phyloP scores from a whole-genome alignment of 495 filamentous ascomycete species.

The Penicillium bialowiezense region DNA sequence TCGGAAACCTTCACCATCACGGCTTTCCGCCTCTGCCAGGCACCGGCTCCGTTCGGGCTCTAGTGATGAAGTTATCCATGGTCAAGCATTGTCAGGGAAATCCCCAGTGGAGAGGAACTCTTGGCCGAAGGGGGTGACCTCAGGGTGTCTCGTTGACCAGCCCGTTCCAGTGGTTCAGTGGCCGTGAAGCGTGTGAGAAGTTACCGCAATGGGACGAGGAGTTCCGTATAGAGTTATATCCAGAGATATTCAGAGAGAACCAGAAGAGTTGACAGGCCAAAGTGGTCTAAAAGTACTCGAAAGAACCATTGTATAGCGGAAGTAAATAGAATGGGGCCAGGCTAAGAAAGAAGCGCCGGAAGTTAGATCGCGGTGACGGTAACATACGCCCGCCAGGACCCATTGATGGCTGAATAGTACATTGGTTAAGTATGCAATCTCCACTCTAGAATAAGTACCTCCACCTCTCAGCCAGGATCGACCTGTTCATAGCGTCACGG shows the following conservation, averaged over 20 bases:
- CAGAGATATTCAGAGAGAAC: no score
- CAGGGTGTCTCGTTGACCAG: conserved; percentile 15
- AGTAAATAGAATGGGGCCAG: conserved; percentile 11
- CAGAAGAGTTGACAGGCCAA: no score
- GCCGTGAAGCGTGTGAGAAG: no score
- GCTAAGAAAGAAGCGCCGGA: conserved; percentile 23
- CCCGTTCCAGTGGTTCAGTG: neutral
- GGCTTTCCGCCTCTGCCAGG: no score
- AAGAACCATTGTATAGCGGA: no score
- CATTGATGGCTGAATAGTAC: conserved; percentile 4
- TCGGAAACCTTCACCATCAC: neutral
- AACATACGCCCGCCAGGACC: neutral
- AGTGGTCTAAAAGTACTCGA: no score
- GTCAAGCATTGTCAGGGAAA: conserved; percentile 11
- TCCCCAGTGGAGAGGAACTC: conserved; percentile 15
- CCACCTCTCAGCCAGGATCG: neutral
- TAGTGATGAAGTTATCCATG: conserved; percentile 12
- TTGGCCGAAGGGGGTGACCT: conserved; percentile 26
- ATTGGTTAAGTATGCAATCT: neutral
- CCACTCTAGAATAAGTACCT: neutral
- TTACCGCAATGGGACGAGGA: no score
- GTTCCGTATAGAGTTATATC: no score
- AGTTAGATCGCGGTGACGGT: conserved; percentile 11
- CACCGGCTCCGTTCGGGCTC: conserved; percentile 9
- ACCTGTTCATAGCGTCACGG: conserved; percentile 1